phyloP scores from a whole-genome alignment of 345 rosid genomes.

The Linum usitatissimum region DNA sequence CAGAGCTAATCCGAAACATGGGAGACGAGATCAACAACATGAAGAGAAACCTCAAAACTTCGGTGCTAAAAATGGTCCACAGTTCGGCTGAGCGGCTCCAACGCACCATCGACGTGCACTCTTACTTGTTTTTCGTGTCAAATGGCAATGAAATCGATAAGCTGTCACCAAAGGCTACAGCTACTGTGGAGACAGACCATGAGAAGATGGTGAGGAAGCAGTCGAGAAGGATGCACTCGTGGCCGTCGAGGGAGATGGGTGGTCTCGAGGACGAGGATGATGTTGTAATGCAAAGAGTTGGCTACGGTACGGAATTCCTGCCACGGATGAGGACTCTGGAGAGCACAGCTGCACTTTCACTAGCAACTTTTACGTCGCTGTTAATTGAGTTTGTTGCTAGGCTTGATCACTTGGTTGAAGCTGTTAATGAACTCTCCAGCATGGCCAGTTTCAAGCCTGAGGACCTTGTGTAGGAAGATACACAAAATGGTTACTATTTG shows the following conservation, averaged over 20 bases:
- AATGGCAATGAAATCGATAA: too few species aligned
- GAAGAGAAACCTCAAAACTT: too few species aligned
- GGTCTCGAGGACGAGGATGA: too few species aligned
- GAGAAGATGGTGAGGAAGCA: too few species aligned
- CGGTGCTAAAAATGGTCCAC: constrained; percentile 36
- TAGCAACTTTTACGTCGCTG: constrained; percentile 47
- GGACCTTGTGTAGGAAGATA: constrained; percentile 11
- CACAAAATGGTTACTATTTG: neutral
- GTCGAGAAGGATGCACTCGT: too few species aligned
- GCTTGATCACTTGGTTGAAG: constrained; percentile 55
- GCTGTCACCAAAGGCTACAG: too few species aligned
- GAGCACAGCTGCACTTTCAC: constrained; percentile 52
- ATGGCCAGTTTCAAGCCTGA: constrained; percentile 43
- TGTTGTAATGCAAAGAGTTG: too few species aligned
- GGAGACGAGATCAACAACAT: constrained; percentile 40
- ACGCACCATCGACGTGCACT: constrained; percentile 38
- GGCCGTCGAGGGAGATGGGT: too few species aligned
- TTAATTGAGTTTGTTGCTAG: constrained; percentile 56
- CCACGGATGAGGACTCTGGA: constrained; percentile 48
- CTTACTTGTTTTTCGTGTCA: constrained; percentile 30
- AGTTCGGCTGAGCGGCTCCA: constrained; percentile 39
- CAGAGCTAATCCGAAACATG: constrained; percentile 40
- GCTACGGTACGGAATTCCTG: too few species aligned
- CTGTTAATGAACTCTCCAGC: constrained; percentile 42
- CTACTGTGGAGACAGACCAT: too few species aligned